Base-by-base conservation (phyloP, 2,329 filamentous ascomycete species). In the Fusarium sp. region DNA sequence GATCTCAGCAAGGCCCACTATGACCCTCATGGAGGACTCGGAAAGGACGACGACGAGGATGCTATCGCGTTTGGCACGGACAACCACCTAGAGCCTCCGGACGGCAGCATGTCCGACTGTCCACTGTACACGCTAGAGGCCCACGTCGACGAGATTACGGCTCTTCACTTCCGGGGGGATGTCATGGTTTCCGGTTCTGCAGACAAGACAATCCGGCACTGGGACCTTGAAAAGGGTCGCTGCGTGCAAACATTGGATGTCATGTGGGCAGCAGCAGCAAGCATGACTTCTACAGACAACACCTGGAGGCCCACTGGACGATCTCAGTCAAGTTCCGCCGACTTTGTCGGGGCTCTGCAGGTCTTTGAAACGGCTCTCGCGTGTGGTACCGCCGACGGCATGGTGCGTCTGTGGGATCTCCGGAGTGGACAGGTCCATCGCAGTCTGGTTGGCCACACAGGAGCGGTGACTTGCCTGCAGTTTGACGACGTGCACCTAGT, bases 201-300 rank as follows among this genome's bases (percentile, higher is more conserved):
- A 1, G 97, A 99, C 85, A 99, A 99, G 88, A 99, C 97, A 1
- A 87, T 99, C 65, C 92, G 97, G 52, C 97, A 99, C 82, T 99
- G 97, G 97, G 97, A 99, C 86, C 88, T 99, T 59, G 94, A 96
- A 79, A 98, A 95, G 82, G 97, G 97, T n/a, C 93, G 97, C 58
- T 98, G 97, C 82, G 94, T 99, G 64, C 97, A 99, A 84, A 99
- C 97, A 4, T 87, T 99, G 58, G 97, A 99, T 83, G 96, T 99
- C 8, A 93, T 99, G 82, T 99, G 97, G 97, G 97, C 97, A 11
- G 95, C 97, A 6, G 95, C 97, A 3, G 91, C 92, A 43, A 92
- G 90, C 6, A 88, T 94, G 65, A 88, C 88, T 60, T 88, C 89
- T 3, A 88, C 87, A 56, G 90, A 91, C 64, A 86, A 86, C 59